These are phyloP conservation scores for Clarireedia monteithiana DNA, from an alignment of 2,329 filamentous ascomycete species.

Conservation along the genomic window DNA sequence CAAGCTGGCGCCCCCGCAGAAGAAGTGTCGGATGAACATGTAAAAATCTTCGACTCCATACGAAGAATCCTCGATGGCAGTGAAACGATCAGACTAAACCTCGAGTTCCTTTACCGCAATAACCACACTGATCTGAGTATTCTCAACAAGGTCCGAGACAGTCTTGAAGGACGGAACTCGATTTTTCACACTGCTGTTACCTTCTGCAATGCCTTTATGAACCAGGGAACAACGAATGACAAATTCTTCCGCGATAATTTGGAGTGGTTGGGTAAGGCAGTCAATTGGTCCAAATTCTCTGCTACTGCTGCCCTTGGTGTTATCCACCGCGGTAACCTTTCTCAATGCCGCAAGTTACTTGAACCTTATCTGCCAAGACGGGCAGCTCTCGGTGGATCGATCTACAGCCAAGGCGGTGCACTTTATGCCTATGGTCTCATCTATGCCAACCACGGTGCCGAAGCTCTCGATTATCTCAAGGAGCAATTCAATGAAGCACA, in stretches of 20 bases:
- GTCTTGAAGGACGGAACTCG: slow-evolving; percentile 88
- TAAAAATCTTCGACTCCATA: slow-evolving; percentile 54
- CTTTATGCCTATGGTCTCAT: slow-evolving; percentile 93
- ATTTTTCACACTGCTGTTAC: slow-evolving; percentile 98
- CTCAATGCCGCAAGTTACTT: slow-evolving; percentile 85
- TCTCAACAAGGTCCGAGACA: slow-evolving; percentile 93
- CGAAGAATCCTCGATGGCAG: slow-evolving; percentile 72
- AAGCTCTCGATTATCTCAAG: slow-evolving; percentile 74
- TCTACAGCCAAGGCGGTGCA: slow-evolving; percentile 93
- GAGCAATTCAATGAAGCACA: slow-evolving; percentile 66
- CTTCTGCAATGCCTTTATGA: slow-evolving; percentile 98
- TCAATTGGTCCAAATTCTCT: slow-evolving; percentile 99
- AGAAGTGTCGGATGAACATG: slow-evolving; percentile 41
- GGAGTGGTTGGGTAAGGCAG: slow-evolving; percentile 95
- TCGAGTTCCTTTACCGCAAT: slow-evolving; percentile 94
- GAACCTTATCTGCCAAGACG: slow-evolving; percentile 88
- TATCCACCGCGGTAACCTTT: slow-evolving; percentile 91
- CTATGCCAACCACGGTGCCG: slow-evolving; percentile 93
- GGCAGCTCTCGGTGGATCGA: slow-evolving; percentile 70
- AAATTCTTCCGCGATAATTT: slow-evolving; percentile 98
- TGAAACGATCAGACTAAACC: slow-evolving; percentile 87
- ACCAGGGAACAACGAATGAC: slow-evolving; percentile 94
- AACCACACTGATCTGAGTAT: slow-evolving; percentile 90
- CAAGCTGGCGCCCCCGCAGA: slow-evolving; percentile 26
- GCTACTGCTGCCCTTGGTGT: slow-evolving; percentile 93